These are phyloP conservation scores for Cordyceps fumosorosea DNA, from an alignment of 2,329 filamentous ascomycete species.

Conservation along the genomic window DNA sequence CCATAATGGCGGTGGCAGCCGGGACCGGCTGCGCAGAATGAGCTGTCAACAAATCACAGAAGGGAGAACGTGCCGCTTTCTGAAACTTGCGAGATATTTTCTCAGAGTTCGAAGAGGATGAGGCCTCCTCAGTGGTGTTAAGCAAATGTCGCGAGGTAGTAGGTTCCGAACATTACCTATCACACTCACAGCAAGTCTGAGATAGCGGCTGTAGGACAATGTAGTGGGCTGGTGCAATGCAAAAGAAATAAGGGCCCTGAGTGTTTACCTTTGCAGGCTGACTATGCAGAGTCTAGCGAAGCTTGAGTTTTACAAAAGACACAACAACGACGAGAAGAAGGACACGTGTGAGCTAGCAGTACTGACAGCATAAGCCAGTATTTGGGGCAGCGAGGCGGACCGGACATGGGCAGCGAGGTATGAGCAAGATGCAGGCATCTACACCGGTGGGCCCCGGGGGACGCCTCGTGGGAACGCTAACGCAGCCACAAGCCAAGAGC, in stretches of 20 bases:
- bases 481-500: conserved; percentile 1
- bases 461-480: conserved; percentile 11
- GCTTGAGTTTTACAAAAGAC: not conserved
- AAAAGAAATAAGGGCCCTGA: not conserved
- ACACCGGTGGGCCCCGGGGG: not conserved
- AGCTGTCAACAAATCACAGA: not conserved
- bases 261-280: not conserved
- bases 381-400: conserved; percentile 1
- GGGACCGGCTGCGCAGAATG: not conserved
- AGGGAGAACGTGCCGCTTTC: not conserved
- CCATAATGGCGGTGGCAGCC: conserved; percentile 24
- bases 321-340: not conserved
- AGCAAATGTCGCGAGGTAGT: not conserved
- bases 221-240: not conserved
- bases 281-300: too few species aligned
- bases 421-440: not conserved
- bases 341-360: not conserved
- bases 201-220: not conserved
- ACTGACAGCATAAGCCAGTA: not conserved
- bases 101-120: not conserved
- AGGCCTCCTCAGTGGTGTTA: not conserved
- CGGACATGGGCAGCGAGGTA: not conserved
- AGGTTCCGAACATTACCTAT: not conserved
- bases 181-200: not conserved
- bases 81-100: not conserved